Base-by-base conservation (phyloP, 257 asterid genomes). In the Capsicum rhomboideum region DNA sequence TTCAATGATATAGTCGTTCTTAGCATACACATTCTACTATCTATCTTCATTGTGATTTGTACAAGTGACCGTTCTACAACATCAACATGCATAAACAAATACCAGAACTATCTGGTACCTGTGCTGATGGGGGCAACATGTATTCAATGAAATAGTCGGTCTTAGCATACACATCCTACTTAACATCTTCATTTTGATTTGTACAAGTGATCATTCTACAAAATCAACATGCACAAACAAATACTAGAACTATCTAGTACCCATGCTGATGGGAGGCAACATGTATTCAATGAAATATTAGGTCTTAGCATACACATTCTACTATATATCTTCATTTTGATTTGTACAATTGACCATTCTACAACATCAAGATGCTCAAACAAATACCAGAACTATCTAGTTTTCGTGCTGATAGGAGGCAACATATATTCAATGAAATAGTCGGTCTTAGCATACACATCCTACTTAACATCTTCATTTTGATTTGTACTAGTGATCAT, bases 41-140 rank as follows among this genome's bases (percentile, higher is more conserved):
- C 11, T 61, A 10, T 23, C 16, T 61, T 26, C 12, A 59, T 56
- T 14, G 17, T 56, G 12, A 56, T n/a, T 56, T 21, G 13, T 59
- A 9, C 34, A 10, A 2, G 31, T 23, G 67, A 5, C 53, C 53
- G 0, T 58, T 58, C 66, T 9, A 58, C 14, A n/a, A 58, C 6
- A 58, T 8, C 18, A 69, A 69, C 53, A 10, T 40, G 20, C 46
- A 13, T 29, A 31, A 81, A 26, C 12, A 40, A 64, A 67, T 67
- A 9, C 0, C 10, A 0, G 4, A 71, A 40, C 16, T 11, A 42
- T 6, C 2, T 2, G 0, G 5, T 42, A 42, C 4, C 0, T 1
- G 10, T 11, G 11, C 1, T 2, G 10, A 13, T 28, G 17, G 21
- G 31, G 40, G 3, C 54, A 54, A 21, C 83, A 79, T 7, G 29